A percentile compares a stretch with the other conserved stretches of the same genome.
Evolutionary conservation across 2,329 filamentous ascomycete genomes (phyloP).

Genomic region (Corynespora cassiicola): DNA sequence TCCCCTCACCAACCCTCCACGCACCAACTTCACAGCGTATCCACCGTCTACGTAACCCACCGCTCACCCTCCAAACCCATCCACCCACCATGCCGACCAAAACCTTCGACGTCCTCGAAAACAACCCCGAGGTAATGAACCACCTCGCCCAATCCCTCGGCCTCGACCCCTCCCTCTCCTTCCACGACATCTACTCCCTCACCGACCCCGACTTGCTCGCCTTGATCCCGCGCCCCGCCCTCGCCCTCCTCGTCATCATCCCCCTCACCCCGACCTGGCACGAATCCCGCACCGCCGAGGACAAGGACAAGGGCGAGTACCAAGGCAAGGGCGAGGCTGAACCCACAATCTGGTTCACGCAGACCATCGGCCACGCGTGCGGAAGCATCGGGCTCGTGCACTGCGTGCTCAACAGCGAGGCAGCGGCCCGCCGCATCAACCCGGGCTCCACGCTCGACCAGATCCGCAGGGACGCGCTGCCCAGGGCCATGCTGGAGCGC

Average conservation of each 20-base stretch:
- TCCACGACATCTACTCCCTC: slow-evolving; percentile 62
- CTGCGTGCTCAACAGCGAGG: slow-evolving; percentile 58
- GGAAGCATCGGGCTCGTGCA: slow-evolving; percentile 66
- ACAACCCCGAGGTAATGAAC: slow-evolving; percentile 63
- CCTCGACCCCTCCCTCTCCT: slow-evolving; percentile 53
- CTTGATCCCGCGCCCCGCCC: slow-evolving; percentile 60
- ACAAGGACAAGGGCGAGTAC: slow-evolving; percentile 51
- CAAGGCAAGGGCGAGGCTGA: slow-evolving; percentile 55
- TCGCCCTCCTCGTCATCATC: slow-evolving; percentile 62
- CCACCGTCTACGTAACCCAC: neutral
- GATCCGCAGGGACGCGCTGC: slow-evolving; percentile 53
- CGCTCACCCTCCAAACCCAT: neutral
- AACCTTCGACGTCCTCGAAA: slow-evolving; percentile 48
- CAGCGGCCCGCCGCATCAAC: slow-evolving; percentile 49
- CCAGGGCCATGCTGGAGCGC: slow-evolving; percentile 53
- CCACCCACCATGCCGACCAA: slow-evolving; percentile 31
- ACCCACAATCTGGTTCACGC: slow-evolving; percentile 65
- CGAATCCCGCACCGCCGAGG: slow-evolving; percentile 50
- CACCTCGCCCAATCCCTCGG: slow-evolving; percentile 58
- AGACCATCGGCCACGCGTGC: slow-evolving; percentile 65
- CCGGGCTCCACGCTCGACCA: slow-evolving; percentile 53
- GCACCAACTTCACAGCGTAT: neutral
- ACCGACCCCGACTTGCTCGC: slow-evolving; percentile 57
- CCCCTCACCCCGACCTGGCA: slow-evolving; percentile 49
- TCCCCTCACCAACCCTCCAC: no score